These are phyloP conservation scores for Castanea sativa DNA, from an alignment of 306 rosid species.

Conservation along the genomic window DNA sequence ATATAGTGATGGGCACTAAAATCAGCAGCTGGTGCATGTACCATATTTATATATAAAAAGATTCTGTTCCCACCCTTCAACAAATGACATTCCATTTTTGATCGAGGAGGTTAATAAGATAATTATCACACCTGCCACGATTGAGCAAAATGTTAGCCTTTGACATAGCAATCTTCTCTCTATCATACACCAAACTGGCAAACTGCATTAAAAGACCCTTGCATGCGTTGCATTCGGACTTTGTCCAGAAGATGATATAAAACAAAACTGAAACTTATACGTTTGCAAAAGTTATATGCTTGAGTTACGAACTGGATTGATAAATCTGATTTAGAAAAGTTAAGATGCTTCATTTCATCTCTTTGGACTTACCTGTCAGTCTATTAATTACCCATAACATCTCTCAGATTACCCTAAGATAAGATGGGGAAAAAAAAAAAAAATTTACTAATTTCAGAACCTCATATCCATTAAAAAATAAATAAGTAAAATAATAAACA, in stretches of 20 bases:
- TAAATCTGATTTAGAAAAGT: constrained; percentile 59
- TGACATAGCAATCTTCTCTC: neutral
- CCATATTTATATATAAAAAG: too few species aligned
- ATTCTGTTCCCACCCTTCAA: too few species aligned
- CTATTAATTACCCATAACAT: constrained; percentile 46
- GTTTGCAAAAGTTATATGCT: constrained; percentile 64
- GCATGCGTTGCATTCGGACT: neutral
- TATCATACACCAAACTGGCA: neutral
- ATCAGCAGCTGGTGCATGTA: constrained; percentile 34
- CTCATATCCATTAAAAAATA: too few species aligned
- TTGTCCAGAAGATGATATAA: neutral
- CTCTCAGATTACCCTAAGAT: constrained; percentile 76
- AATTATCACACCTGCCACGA: neutral
- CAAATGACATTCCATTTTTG: too few species aligned
- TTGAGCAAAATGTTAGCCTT: neutral
- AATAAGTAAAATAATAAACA: neutral
- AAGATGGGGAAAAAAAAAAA: constrained; percentile 23
- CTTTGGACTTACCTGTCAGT: constrained; percentile 69
- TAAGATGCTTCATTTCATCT: constrained; percentile 46
- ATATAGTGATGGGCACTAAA: constrained; percentile 75
- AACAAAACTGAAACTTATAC: constrained; percentile 42
- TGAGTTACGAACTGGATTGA: constrained; percentile 52
- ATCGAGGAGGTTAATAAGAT: neutral
- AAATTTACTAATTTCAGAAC: constrained; percentile 6
- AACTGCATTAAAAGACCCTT: neutral